Percentiles rank a stretch among this genome's conserved stretches.
Evolutionary conservation across 2,329 filamentous ascomycete species (phyloP).

Genomic region (Pseudogymnoascus sp.): DNA sequence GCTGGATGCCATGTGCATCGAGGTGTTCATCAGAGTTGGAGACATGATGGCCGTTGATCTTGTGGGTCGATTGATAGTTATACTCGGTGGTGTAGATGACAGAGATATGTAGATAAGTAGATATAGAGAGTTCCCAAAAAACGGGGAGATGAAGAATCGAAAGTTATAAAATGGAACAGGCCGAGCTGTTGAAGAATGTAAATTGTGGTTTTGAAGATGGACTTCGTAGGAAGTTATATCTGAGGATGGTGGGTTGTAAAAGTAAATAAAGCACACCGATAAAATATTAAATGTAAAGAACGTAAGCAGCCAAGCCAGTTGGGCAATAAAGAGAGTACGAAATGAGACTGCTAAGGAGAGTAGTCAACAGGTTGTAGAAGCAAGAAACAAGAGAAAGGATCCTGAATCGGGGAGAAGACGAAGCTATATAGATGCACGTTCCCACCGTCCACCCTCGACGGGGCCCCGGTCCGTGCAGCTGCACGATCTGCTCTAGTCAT

Average conservation of each 20-base stretch:
- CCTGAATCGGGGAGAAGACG: constrained; percentile 32
- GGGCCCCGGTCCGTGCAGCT: background rate
- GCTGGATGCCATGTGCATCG: constrained; percentile 20
- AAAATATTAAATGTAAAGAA: constrained; percentile 35
- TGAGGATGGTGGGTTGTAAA: constrained; percentile 24
- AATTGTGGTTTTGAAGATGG: constrained; percentile 22
- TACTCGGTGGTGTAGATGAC: constrained; percentile 14
- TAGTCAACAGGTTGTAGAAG: constrained; percentile 28
- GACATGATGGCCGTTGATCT: constrained; percentile 21
- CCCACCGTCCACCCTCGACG: background rate
- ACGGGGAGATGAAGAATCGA: constrained; percentile 23
- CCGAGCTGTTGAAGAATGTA: constrained; percentile 38
- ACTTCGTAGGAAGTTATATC: constrained; percentile 13
- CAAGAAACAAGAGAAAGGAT: constrained; percentile 18
- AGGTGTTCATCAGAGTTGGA: constrained; percentile 27
- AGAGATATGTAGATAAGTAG: constrained; percentile 14
- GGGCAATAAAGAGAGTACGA: constrained; percentile 37
- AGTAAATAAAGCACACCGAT: constrained; percentile 21
- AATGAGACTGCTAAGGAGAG: constrained; percentile 27
- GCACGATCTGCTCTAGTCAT: constrained; percentile 4
- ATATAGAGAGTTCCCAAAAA: constrained; percentile 13
- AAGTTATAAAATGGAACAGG: constrained; percentile 24
- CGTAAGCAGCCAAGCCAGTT: constrained; percentile 46
- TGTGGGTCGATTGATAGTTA: constrained; percentile 21
- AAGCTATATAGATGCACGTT: constrained; percentile 6